Conservation (phyloP, 257 asterid species). For the Apocynum venetum region DNA sequence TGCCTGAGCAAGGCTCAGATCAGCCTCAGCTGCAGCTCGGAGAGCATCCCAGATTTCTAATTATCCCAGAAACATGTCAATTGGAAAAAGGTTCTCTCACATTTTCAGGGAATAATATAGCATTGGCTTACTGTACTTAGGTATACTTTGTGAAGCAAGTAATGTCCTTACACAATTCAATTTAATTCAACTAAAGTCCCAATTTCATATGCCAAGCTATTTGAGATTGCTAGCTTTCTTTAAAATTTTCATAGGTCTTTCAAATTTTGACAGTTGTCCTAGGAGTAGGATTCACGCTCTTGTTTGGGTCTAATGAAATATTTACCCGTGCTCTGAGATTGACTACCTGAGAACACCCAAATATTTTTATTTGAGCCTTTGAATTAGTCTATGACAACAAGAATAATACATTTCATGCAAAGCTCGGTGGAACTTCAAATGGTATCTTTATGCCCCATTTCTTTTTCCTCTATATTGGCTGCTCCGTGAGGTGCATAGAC, state of each 20-base stretch:
- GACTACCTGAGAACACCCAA: no score
- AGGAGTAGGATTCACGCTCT: no score
- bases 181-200: no score
- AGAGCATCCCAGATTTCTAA: conserved; percentile 85
- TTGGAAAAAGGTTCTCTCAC: neutral
- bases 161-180: no score
- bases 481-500: neutral
- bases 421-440: neutral
- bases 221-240: neutral
- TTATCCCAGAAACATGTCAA: neutral
- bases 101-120: neutral
- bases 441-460: neutral
- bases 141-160: neutral
- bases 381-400: no score
- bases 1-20: conserved; percentile 52
- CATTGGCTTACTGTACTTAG: neutral
- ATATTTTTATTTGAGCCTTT: no score
- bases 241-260: no score
- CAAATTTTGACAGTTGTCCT: no score
- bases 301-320: no score
- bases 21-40: conserved; percentile 75
- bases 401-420: no score
- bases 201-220: no score
- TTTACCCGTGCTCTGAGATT: no score
- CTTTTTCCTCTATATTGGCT: neutral